phyloP scores from a whole-genome alignment of 257 asterid genomes.

The Plantago ovata region DNA sequence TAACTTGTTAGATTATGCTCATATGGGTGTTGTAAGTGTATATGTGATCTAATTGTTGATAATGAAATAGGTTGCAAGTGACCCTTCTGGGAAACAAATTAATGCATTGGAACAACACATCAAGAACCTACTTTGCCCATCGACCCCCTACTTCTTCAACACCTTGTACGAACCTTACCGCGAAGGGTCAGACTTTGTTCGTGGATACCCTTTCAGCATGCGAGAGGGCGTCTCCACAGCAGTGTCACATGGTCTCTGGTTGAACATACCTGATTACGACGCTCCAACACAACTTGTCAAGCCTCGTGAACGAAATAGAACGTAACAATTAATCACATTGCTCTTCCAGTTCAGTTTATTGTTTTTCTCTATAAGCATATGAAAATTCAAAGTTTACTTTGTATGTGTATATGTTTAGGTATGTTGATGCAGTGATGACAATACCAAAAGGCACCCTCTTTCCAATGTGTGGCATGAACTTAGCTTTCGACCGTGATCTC shows the following conservation, averaged over 20 bases:
- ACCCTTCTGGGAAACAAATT: constrained; percentile 67
- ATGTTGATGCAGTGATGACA: constrained; percentile 60
- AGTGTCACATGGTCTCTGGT: constrained; percentile 89
- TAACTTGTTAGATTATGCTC: too few relatives aligned
- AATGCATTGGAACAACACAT: constrained; percentile 83
- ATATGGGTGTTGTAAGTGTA: not conserved
- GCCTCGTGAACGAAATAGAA: constrained; percentile 76
- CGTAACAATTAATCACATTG: constrained; percentile 26
- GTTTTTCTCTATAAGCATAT: too few relatives aligned
- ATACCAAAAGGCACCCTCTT: constrained; percentile 65
- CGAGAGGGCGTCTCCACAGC: constrained; percentile 89
- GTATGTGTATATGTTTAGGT: constrained; percentile 36
- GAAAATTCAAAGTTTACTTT: too few relatives aligned
- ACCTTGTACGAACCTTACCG: constrained; percentile 78
- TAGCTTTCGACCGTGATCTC: constrained; percentile 56
- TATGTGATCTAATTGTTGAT: not conserved
- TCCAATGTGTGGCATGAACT: constrained; percentile 77
- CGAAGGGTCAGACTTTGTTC: constrained; percentile 83
- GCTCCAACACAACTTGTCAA: constrained; percentile 98
- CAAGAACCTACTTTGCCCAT: constrained; percentile 70
- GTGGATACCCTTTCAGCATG: constrained; percentile 94
- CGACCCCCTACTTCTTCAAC: constrained; percentile 89
- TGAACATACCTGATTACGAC: constrained; percentile 90
- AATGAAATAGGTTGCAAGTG: constrained; percentile 66
- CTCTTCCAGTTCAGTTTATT: constrained; percentile 32